Percentiles rank a stretch among this genome's conserved stretches.
phyloP scores from a whole-genome alignment of 2,329 filamentous ascomycete species.

The Monosporascus sp. region DNA sequence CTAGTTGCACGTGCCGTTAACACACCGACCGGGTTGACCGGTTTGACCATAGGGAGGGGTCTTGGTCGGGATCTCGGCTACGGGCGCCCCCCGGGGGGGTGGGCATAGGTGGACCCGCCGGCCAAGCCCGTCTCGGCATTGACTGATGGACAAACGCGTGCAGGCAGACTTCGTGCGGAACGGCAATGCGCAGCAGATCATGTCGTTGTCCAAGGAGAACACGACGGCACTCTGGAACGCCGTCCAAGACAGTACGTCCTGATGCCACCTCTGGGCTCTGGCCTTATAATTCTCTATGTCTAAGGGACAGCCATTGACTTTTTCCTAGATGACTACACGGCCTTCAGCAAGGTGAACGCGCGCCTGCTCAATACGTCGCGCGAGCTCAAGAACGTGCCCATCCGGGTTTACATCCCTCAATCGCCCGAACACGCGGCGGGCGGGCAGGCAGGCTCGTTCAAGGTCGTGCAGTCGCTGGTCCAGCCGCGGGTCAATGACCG shows the following conservation, averaged over 20 bases:
- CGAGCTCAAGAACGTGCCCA: conserved; percentile 74
- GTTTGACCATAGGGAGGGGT: too few species aligned
- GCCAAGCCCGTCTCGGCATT: too few species aligned
- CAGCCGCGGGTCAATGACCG: conserved; percentile 32
- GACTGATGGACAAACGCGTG: neutral
- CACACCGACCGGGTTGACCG: neutral
- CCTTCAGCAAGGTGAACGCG: conserved; percentile 69
- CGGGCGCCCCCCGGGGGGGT: too few species aligned
- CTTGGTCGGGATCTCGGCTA: too few species aligned
- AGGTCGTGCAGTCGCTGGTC: conserved; percentile 71
- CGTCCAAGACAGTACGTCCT: conserved; percentile 62
- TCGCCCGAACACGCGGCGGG: conserved; percentile 32
- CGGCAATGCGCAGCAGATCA: conserved; percentile 82
- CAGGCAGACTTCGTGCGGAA: conserved; percentile 82
- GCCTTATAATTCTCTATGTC: neutral
- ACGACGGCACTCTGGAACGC: conserved; percentile 78
- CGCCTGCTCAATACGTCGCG: conserved; percentile 71
- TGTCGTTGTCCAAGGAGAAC: conserved; percentile 80
- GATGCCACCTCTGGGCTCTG: neutral
- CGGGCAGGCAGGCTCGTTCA: conserved; percentile 48
- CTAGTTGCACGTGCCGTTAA: neutral
- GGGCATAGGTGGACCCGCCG: too few species aligned
- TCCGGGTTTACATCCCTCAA: conserved; percentile 79
- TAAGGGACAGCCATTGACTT: conserved; percentile 1
- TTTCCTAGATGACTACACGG: conserved; percentile 60